phyloP scores from a whole-genome alignment of 2,329 filamentous ascomycete genomes.

The Cladobotryum protrusum region DNA sequence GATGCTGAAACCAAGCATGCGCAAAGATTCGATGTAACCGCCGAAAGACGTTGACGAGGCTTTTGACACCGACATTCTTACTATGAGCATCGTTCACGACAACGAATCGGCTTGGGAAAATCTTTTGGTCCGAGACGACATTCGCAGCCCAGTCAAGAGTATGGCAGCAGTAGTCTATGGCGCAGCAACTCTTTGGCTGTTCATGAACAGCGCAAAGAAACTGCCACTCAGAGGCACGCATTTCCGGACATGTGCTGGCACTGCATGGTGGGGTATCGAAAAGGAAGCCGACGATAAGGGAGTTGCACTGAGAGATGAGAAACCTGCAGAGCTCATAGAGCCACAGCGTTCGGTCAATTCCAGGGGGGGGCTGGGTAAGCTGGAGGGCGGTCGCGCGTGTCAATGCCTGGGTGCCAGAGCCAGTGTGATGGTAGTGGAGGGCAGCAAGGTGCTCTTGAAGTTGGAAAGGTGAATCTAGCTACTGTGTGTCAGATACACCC shows the following conservation, averaged over 20 bases:
- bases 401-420: slow-evolving; percentile 61
- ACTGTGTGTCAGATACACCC: slow-evolving; percentile 14
- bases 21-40: slow-evolving; percentile 94
- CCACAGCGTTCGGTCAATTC: slow-evolving; percentile 84
- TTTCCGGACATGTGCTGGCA: slow-evolving; percentile 84
- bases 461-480: slow-evolving; percentile 97
- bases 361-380: slow-evolving; percentile 72
- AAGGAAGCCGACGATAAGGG: slow-evolving; percentile 85
- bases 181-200: slow-evolving; percentile 92
- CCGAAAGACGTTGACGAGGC: slow-evolving; percentile 90
- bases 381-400: slow-evolving; percentile 67
- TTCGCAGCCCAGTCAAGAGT: slow-evolving; percentile 97
- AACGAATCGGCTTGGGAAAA: slow-evolving; percentile 81
- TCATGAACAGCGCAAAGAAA: slow-evolving; percentile 98
- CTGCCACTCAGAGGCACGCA: slow-evolving; percentile 98
- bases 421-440: slow-evolving; percentile 75
- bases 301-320: slow-evolving; percentile 89
- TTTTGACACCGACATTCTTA: slow-evolving; percentile 63
- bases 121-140: slow-evolving; percentile 86
- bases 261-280: slow-evolving; percentile 88
- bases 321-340: slow-evolving; percentile 97
- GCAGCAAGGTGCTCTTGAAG: slow-evolving; percentile 95
- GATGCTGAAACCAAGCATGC: slow-evolving; percentile 97
- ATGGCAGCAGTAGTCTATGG: slow-evolving; percentile 98
- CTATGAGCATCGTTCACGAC: slow-evolving; percentile 51